These are phyloP conservation scores for Aplosporella prunicola DNA, from an alignment of 2,329 filamentous ascomycete species.

Conservation along the genomic window DNA sequence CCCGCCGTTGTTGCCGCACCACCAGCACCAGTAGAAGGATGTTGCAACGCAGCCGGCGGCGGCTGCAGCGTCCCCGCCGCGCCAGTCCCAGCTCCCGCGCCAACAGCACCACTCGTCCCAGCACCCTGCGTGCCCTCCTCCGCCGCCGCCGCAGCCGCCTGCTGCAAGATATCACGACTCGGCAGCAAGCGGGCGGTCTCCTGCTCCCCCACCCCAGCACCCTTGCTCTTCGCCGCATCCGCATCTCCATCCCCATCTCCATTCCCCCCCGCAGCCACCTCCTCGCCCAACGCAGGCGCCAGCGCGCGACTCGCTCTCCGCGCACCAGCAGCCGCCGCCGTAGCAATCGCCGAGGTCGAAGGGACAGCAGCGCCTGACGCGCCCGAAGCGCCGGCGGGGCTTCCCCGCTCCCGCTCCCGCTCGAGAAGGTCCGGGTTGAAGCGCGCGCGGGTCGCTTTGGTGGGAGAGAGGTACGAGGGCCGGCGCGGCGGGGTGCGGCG, in stretches of 20 bases:
- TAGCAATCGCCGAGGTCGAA: no score
- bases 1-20: no score
- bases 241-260: no score
- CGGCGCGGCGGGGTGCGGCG: conserved; percentile 24
- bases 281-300: no score
- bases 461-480: conserved; percentile 31
- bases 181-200: neutral
- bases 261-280: no score
- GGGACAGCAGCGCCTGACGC: neutral
- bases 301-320: no score
- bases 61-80: no score
- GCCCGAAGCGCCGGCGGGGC: neutral
- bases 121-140: neutral
- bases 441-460: conserved; percentile 30
- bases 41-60: no score
- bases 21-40: no score
- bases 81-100: no score
- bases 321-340: neutral
- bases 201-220: neutral
- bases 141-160: neutral
- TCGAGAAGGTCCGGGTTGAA: conserved; percentile 23
- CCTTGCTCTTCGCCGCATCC: neutral
- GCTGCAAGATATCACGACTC: conserved; percentile 3
- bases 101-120: neutral
- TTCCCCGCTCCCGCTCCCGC: neutral